Conservation (phyloP, 164 flowering plant species). For the Liquidambar formosana region DNA sequence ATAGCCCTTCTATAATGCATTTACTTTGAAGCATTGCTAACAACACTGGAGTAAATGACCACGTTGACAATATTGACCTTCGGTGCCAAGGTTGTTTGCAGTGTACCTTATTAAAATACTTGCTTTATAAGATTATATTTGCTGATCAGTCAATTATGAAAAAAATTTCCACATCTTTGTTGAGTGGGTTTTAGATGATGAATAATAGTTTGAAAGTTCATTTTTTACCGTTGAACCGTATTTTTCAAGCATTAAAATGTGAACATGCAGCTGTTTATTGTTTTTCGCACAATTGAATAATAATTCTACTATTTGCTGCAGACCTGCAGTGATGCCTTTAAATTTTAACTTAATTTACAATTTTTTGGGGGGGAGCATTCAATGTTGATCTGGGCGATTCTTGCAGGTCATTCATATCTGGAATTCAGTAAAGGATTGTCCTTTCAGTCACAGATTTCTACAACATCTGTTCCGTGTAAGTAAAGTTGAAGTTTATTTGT, state of each 20-base stretch:
- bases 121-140: too few relatives aligned
- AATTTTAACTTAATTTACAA: neutral
- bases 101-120: too few relatives aligned
- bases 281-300: neutral
- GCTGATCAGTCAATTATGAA: too few relatives aligned
- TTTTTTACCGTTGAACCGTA: too few relatives aligned
- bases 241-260: neutral
- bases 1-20: too few relatives aligned
- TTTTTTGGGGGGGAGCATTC: neutral
- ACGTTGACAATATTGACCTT: too few relatives aligned
- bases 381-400: conserved; percentile 3
- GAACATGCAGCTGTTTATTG: neutral
- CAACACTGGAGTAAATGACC: too few relatives aligned
- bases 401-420: conserved; percentile 61
- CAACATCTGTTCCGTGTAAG: conserved; percentile 65
- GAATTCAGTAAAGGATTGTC: conserved; percentile 74
- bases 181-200: too few relatives aligned
- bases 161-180: too few relatives aligned
- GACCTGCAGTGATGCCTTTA: neutral
- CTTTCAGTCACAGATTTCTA: conserved; percentile 63
- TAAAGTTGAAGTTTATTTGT: conserved; percentile 1
- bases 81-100: too few relatives aligned
- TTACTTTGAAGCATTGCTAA: too few relatives aligned
- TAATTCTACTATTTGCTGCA: neutral
- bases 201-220: too few relatives aligned